phyloP scores from a whole-genome alignment of 2,329 filamentous ascomycete genomes.

The Aaosphaeria pasadenensis region DNA sequence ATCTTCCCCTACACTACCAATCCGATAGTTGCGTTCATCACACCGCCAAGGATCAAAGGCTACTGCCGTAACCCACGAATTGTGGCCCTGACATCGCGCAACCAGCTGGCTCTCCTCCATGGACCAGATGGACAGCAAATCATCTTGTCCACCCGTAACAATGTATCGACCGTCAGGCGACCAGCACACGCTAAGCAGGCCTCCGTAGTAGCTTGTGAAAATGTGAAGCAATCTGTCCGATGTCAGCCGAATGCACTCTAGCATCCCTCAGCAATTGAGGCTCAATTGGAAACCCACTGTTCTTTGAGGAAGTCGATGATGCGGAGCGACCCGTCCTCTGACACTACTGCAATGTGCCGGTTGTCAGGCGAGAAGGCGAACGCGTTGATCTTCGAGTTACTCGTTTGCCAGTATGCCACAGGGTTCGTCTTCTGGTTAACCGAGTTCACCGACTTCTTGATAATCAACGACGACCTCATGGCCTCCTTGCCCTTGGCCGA shows the following conservation, averaged over 20 bases:
- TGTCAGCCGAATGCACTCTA: neutral
- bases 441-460: slow-evolving; percentile 90
- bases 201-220: slow-evolving; percentile 90
- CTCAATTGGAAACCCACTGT: slow-evolving; percentile 55
- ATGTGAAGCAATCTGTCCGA: slow-evolving; percentile 70
- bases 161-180: slow-evolving; percentile 96
- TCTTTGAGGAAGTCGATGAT: slow-evolving; percentile 92
- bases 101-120: slow-evolving; percentile 79
- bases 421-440: slow-evolving; percentile 93
- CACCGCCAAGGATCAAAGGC: slow-evolving; percentile 97
- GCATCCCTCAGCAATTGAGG: too few relatives aligned
- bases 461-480: slow-evolving; percentile 53
- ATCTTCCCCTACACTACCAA: slow-evolving; percentile 94
- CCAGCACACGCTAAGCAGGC: slow-evolving; percentile 91
- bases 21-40: slow-evolving; percentile 91
- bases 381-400: slow-evolving; percentile 84
- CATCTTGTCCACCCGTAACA: slow-evolving; percentile 91
- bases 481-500: slow-evolving; percentile 29
- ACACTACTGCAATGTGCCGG: slow-evolving; percentile 81
- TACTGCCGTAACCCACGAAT: slow-evolving; percentile 91
- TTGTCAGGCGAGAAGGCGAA: slow-evolving; percentile 91
- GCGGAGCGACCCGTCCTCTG: slow-evolving; percentile 84
- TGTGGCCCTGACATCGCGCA: slow-evolving; percentile 89
- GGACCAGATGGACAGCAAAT: slow-evolving; percentile 94
- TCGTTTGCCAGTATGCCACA: slow-evolving; percentile 87